Evolutionary conservation across 768 basidiomycete genomes (phyloP).

Genomic region (Botryobasidium botryosum): DNA sequence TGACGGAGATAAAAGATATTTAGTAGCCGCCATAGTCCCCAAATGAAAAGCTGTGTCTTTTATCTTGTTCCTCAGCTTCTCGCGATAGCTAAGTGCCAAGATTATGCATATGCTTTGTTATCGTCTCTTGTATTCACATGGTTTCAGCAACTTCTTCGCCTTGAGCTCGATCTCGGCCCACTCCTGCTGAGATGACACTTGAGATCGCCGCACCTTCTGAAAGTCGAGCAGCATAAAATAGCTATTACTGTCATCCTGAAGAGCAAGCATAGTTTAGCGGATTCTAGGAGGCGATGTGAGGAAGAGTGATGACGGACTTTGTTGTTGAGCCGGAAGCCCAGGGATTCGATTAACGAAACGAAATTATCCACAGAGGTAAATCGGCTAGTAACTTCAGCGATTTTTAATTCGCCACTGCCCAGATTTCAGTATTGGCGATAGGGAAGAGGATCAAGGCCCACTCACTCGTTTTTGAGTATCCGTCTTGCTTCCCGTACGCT

Average conservation of each 20-base stretch:
- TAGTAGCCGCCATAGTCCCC: too few relatives aligned
- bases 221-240: conserved; percentile 82
- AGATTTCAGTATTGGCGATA: conserved; percentile 4
- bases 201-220: conserved; percentile 35
- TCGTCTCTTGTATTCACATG: conserved; percentile 86
- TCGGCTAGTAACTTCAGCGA: conserved; percentile 82
- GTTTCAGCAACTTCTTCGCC: conserved; percentile 43
- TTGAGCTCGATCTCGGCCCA: conserved; percentile 40
- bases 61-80: too few relatives aligned
- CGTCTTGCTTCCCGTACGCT: conserved; percentile 83
- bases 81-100: too few relatives aligned
- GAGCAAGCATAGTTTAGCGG: not conserved
- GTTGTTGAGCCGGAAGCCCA: conserved; percentile 56
- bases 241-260: conserved; percentile 61
- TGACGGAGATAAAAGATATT: too few relatives aligned
- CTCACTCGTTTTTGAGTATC: conserved; percentile 67
- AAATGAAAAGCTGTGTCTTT: too few relatives aligned
- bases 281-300: not conserved
- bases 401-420: conserved; percentile 57
- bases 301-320: conserved; percentile 32
- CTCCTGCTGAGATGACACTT: conserved; percentile 30
- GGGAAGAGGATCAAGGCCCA: conserved; percentile 3
- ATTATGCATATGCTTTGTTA: too few relatives aligned
- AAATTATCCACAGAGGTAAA: conserved; percentile 57
- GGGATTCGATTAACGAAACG: conserved; percentile 35